Conservation (phyloP, 306 rosid species). For the Senna tora region DNA sequence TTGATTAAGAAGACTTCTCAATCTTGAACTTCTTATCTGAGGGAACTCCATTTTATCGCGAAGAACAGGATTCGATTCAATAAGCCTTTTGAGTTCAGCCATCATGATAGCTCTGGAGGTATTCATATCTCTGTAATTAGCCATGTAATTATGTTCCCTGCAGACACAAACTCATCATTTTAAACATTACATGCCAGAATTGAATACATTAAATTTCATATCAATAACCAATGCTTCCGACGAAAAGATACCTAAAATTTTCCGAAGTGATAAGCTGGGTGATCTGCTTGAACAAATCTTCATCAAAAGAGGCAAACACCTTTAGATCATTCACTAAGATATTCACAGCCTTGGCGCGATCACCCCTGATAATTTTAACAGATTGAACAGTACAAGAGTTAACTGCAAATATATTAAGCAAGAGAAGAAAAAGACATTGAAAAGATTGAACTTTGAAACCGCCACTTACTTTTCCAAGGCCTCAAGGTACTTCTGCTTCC, state of each 20-base stretch:
- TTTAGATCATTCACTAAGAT: slow-evolving; percentile 33
- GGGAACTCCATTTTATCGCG: slow-evolving; percentile 51
- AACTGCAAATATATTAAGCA: neutral
- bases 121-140: slow-evolving; percentile 40
- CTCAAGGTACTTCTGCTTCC: slow-evolving; percentile 42
- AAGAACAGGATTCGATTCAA: slow-evolving; percentile 47
- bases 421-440: neutral
- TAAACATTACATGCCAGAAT: neutral
- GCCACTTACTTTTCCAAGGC: slow-evolving; percentile 35
- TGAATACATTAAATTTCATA: neutral
- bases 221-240: neutral
- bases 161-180: slow-evolving; percentile 10
- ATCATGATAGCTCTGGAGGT: slow-evolving; percentile 47
- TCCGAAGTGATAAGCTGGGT: slow-evolving; percentile 35
- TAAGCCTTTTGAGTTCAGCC: slow-evolving; percentile 45
- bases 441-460: neutral
- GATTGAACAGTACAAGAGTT: neutral
- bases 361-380: slow-evolving; percentile 23
- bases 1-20: slow-evolving; percentile 48
- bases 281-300: slow-evolving; percentile 35
- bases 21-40: slow-evolving; percentile 37
- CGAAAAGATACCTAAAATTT: slow-evolving; percentile 32
- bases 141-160: slow-evolving; percentile 48
- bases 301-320: slow-evolving; percentile 32
- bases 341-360: slow-evolving; percentile 33